Evolutionary conservation across 2,329 filamentous ascomycete genomes (phyloP), one percentile per base, ranked within the genome.

Genomic region (Nigrospora sphaerica): DNA sequence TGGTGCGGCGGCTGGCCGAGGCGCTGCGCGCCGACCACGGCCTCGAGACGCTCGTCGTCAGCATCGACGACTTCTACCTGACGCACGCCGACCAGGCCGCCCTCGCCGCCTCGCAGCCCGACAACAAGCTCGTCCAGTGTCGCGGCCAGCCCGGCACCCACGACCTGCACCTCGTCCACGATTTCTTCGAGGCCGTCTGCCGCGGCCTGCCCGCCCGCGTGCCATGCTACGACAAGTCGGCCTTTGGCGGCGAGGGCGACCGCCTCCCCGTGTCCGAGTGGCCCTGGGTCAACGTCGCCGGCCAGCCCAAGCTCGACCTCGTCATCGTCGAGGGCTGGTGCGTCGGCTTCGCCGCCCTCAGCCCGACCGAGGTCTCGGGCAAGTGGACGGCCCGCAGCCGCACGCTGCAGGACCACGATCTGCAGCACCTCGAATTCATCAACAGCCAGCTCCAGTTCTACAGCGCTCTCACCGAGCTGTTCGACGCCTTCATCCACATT

Each of bases 321-420:
- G 75, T 95, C 18, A 79, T 95, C 44, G 83, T 95, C 52, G 90
- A 96, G 64, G 90, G 91, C 16, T 95, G 90, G 91, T 93, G 86
- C 63, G 81, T 95, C 12, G 91, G 89, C 3, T 95, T 95, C 67
- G 80, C 83, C 6, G 65, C 85, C 0, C 64, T 91, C 12, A 56
- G 68, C 31, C 64, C 74, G 0, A 61, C 68, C n/a, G 71, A 75
- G 6, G 62, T 79, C 4, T 72, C 74, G 28, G 62, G 81, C 4
- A 73, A 73, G 54, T 69, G 72, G 59, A 77, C 74, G 63, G 66
- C 70, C 44, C 67, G 66, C 54, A 74, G 62, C 63, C 78, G 62
- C 61, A 79, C 62, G 32, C 72, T 74, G 39, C 68, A 63, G 55
- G 64, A 52, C 48, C 73, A 81, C 59, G 58, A 59, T 13, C 67